These are phyloP conservation scores for Phytophthora uliginosa DNA, from an alignment of 352 stramenopile genomes.

Conservation along the genomic window DNA sequence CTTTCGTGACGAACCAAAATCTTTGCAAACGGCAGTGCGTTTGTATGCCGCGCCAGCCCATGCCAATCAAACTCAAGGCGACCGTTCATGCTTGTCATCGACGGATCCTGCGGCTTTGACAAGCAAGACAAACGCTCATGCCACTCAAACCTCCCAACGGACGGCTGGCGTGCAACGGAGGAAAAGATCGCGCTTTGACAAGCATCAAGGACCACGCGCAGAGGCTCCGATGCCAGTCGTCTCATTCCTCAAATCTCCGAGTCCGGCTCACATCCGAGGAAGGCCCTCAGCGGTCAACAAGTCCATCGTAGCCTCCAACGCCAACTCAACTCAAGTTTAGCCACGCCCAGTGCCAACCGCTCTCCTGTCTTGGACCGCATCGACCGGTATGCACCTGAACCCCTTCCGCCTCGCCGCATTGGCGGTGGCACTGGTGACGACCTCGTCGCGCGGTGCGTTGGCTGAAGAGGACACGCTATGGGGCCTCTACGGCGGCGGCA, in stretches of 20 bases:
- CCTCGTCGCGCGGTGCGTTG: neutral
- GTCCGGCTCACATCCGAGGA: constrained; percentile 11
- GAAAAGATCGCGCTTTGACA: constrained; percentile 25
- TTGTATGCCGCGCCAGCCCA: constrained; percentile 4
- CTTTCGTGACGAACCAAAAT: constrained; percentile 12
- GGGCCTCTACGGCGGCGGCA: neutral
- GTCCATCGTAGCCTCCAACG: constrained; percentile 20
- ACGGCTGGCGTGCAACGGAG: neutral
- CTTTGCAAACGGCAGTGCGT: neutral
- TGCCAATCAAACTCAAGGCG: constrained; percentile 26
- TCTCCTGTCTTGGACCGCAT: neutral
- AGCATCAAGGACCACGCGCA: neutral
- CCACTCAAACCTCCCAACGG: constrained; percentile 16
- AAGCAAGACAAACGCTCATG: constrained; percentile 17
- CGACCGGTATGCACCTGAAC: constrained; percentile 13
- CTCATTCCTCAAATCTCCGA: constrained; percentile 28
- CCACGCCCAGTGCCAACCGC: neutral
- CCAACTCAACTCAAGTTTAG: constrained; percentile 2
- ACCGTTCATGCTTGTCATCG: constrained; percentile 30
- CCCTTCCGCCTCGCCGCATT: constrained; percentile 9
- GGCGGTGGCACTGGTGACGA: constrained; percentile 15
- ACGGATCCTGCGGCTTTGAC: constrained; percentile 22
- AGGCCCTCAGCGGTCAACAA: constrained; percentile 2
- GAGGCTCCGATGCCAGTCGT: neutral
- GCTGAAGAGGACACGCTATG: constrained; percentile 25